Conservation (phyloP, 768 basidiomycete genomes). For the Boletales sp. region DNA sequence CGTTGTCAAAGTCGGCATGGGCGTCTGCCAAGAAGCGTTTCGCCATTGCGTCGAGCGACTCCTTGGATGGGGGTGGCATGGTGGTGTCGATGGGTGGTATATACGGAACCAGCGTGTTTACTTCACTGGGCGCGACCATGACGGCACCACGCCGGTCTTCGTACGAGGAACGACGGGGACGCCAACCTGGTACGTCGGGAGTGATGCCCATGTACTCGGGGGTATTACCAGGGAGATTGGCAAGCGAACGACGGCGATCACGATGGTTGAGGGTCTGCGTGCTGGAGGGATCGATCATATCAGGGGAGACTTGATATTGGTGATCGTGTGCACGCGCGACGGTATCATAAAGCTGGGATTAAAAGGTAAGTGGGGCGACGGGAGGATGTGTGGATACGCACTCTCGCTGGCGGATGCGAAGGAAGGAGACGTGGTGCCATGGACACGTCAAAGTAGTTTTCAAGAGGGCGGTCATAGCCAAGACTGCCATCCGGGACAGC, state of each 20-base stretch:
- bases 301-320: slow-evolving; percentile 8
- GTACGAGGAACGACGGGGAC: slow-evolving; percentile 22
- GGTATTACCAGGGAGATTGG: slow-evolving; percentile 11
- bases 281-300: slow-evolving; percentile 13
- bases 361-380: not conserved
- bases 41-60: slow-evolving; percentile 16
- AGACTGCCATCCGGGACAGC: slow-evolving; percentile 11
- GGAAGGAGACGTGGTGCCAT: slow-evolving; percentile 17
- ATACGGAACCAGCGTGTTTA: slow-evolving; percentile 25
- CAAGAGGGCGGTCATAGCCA: slow-evolving; percentile 20
- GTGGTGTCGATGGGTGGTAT: slow-evolving; percentile 22
- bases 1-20: slow-evolving; percentile 10
- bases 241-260: slow-evolving; percentile 16
- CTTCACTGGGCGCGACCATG: slow-evolving; percentile 22
- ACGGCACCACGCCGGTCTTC: slow-evolving; percentile 23
- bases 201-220: slow-evolving; percentile 23
- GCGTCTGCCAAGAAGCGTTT: slow-evolving; percentile 13
- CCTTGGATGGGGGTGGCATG: slow-evolving; percentile 11
- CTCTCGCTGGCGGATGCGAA: slow-evolving; percentile 8
- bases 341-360: slow-evolving; percentile 27
- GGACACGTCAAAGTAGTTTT: slow-evolving; percentile 25
- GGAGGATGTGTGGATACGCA: slow-evolving; percentile 3
- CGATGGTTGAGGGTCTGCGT: slow-evolving; percentile 9
- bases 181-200: slow-evolving; percentile 20
- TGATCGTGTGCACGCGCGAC: slow-evolving; percentile 27